phyloP scores from a whole-genome alignment of 768 basidiomycete species.

The Mycena leptocephala region DNA sequence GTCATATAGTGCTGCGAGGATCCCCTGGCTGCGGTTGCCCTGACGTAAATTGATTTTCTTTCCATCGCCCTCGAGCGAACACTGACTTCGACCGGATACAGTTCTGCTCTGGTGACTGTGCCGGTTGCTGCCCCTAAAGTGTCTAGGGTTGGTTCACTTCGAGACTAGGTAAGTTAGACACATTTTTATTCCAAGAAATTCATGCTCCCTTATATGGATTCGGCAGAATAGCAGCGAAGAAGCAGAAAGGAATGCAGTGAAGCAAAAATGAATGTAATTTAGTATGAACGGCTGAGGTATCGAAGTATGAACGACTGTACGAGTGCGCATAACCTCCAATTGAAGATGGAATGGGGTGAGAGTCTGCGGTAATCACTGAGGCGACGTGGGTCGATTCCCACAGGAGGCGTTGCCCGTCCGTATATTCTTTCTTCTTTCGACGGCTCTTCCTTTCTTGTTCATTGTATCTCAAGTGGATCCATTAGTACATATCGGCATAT shows the following conservation, averaged over 20 bases:
- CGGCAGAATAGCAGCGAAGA: background rate
- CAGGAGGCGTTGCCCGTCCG: too few species aligned
- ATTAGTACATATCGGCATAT: too few species aligned
- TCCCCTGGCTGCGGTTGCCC: conserved; percentile 15
- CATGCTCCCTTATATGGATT: background rate
- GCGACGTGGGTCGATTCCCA: too few species aligned
- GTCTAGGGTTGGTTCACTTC: background rate
- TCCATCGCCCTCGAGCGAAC: background rate
- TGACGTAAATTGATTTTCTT: background rate
- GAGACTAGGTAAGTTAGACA: background rate
- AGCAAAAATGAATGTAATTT: conserved; percentile 2
- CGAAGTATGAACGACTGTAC: background rate
- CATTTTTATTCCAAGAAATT: background rate
- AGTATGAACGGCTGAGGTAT: background rate
- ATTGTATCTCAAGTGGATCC: too few species aligned
- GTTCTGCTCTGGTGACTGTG: conserved; percentile 12
- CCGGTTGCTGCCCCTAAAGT: conserved; percentile 16
- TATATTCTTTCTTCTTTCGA: too few species aligned
- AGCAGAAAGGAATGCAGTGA: background rate
- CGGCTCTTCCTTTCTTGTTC: too few species aligned
- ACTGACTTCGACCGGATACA: background rate
- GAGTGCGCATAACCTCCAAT: background rate
- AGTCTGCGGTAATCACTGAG: background rate
- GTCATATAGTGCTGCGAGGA: conserved; percentile 16
- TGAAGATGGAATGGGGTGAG: background rate